Percentiles rank a stretch among this genome's conserved stretches.
Evolutionary conservation across 2,329 filamentous ascomycete species (phyloP).

Genomic region (Colletotrichum nymphaeae): DNA sequence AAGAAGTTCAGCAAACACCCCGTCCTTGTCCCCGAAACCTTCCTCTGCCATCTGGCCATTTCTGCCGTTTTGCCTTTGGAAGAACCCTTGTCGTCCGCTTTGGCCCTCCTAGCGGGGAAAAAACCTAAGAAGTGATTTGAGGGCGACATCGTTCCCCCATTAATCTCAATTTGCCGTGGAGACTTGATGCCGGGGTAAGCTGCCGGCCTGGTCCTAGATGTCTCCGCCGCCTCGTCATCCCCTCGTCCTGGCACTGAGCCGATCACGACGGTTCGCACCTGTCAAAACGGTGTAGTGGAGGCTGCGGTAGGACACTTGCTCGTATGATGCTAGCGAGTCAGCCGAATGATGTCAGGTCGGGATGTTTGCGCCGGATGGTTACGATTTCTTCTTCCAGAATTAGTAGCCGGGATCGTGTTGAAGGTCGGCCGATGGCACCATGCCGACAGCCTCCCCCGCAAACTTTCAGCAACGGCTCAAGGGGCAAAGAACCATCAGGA

Average conservation of each 20-base stretch:
- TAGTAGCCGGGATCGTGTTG: neutral
- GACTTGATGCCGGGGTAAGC: conserved; percentile 6
- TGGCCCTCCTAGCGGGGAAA: conserved; percentile 22
- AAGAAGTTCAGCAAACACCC: neutral
- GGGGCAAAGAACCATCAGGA: neutral
- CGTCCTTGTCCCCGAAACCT: conserved; percentile 3
- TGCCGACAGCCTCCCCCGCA: neutral
- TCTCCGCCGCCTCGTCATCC: conserved; percentile 27
- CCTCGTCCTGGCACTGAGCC: conserved; percentile 22
- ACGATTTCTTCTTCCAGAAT: conserved; percentile 1
- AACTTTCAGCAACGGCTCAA: neutral
- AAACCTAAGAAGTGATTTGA: neutral
- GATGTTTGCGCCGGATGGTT: neutral
- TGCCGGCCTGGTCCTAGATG: conserved; percentile 15
- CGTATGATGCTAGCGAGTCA: conserved; percentile 31
- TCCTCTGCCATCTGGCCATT: neutral
- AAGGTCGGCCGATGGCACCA: conserved; percentile 13
- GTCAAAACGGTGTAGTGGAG: conserved; percentile 20
- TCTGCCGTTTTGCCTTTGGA: conserved; percentile 15
- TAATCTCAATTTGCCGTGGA: neutral
- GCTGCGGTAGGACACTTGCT: neutral
- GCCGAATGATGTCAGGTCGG: conserved; percentile 20
- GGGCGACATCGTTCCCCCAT: conserved; percentile 10
- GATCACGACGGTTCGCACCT: conserved; percentile 24
- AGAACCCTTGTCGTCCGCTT: conserved; percentile 19